Evolutionary conservation across 768 basidiomycete species (phyloP), one percentile per base, ranked within the genome.

Genomic region (Rhodocollybia butyracea): DNA sequence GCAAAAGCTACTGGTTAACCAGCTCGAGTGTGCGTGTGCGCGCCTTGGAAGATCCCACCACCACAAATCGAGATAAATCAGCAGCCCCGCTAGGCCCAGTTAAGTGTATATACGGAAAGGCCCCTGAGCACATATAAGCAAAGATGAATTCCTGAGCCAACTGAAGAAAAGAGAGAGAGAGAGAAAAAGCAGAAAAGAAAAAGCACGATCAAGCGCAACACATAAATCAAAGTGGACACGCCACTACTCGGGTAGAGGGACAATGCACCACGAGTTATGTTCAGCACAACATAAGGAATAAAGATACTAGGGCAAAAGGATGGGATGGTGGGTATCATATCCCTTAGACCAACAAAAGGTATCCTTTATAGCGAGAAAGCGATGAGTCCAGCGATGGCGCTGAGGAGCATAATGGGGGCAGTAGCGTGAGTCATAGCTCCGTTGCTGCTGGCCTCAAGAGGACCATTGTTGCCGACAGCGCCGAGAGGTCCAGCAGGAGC

Each of bases 381-480:
- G 56, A 69, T 17, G n/a, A 46, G 66, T 43, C 74, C 78, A 30
- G 68, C 69, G 58, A 79, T 54, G 31, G 73, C 75, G 60, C 72
- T 66, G 57, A 80, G 60, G 47, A 69, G 68, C 62, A 79, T 64
- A 61, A 75, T 60, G 57, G 79, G 75, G 34, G 68, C 61, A 66
- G 68, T 75, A 61, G 71, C 66, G 61, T 73, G 75, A 63, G 68
- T 75, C 30, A 70, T 62, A 40, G 73, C 74, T 48, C 69, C 70
- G 53, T 68, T 70, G 50, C 73, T 69, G 48, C 64, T 65, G n/a
- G 73, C 77, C 15, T 76, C 75, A 54, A 78, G 76, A 48, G 74
- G 51, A 26, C 39, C 48, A 53, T 53, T 29, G 31, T 43, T 15
- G 21, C 57, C 57, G 13, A 54, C 73, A 39, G 77, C 78, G 47